Evolutionary conservation across 164 flowering plant genomes (phyloP).

Genomic region (Akebia trifoliata): DNA sequence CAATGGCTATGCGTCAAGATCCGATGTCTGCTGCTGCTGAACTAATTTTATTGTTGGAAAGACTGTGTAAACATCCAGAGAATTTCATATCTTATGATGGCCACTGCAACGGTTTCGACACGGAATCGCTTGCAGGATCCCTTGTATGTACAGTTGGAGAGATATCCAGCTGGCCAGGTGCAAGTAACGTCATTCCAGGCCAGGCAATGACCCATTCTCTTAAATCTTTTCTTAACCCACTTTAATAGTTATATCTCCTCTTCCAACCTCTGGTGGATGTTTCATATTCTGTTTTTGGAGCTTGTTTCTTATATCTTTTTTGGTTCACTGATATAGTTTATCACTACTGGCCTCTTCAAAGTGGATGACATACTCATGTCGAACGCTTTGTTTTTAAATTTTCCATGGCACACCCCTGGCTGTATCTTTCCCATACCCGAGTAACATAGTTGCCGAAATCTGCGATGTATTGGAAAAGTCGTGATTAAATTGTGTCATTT

Average conservation of each 20-base stretch:
- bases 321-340: no score
- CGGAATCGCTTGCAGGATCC: constrained; percentile 61
- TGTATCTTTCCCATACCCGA: no score
- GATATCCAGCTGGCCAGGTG: constrained; percentile 95
- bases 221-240: neutral
- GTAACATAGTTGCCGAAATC: no score
- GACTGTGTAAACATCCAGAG: constrained; percentile 73
- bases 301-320: neutral
- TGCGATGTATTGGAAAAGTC: no score
- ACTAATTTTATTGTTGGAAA: constrained; percentile 69
- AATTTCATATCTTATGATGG: constrained; percentile 49
- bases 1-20: constrained; percentile 93
- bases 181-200: constrained; percentile 99
- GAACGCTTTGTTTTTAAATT: no score
- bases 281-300: neutral
- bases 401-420: no score
- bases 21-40: constrained; percentile 98
- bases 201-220: constrained; percentile 48
- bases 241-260: neutral
- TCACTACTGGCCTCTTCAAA: no score
- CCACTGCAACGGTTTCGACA: constrained; percentile 35
- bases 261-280: neutral
- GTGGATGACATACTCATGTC: no score
- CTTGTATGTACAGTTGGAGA: constrained; percentile 98
- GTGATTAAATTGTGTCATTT: no score